Evolutionary conservation across 768 basidiomycete genomes (phyloP).

Genomic region (Pleurotus eryngii): DNA sequence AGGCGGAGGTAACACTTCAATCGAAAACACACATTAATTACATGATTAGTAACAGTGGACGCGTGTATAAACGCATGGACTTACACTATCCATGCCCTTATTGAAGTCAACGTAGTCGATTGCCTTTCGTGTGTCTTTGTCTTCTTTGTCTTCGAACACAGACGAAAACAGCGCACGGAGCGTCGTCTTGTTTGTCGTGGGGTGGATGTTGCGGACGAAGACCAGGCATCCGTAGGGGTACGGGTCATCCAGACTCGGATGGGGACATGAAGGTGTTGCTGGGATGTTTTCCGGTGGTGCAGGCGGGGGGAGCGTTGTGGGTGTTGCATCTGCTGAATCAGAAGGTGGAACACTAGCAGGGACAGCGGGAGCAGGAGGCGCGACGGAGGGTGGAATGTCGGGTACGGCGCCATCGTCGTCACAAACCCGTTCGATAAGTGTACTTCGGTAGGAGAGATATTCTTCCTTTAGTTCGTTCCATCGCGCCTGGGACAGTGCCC

Average conservation of each 20-base stretch:
- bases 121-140: conserved; percentile 7
- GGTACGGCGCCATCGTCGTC: conserved; percentile 18
- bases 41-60: neutral
- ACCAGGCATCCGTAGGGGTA: conserved; percentile 69
- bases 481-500: conserved; percentile 47
- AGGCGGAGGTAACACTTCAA: conserved; percentile 72
- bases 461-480: conserved; percentile 70
- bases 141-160: conserved; percentile 26
- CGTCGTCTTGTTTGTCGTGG: conserved; percentile 79
- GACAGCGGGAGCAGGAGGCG: neutral
- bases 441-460: conserved; percentile 61
- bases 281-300: neutral
- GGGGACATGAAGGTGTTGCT: neutral
- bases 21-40: neutral
- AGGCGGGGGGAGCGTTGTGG: neutral
- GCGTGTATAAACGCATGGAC: conserved; percentile 18
- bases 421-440: conserved; percentile 48
- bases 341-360: neutral
- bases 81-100: conserved; percentile 72
- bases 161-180: conserved; percentile 55
- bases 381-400: neutral
- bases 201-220: conserved; percentile 67
- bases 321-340: conserved; percentile 10
- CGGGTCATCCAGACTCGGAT: conserved; percentile 27
- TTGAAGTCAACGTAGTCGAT: conserved; percentile 80